Evolutionary conservation across 805 yeast species (phyloP).

Genomic region (Teunomyces funiuensis): DNA sequence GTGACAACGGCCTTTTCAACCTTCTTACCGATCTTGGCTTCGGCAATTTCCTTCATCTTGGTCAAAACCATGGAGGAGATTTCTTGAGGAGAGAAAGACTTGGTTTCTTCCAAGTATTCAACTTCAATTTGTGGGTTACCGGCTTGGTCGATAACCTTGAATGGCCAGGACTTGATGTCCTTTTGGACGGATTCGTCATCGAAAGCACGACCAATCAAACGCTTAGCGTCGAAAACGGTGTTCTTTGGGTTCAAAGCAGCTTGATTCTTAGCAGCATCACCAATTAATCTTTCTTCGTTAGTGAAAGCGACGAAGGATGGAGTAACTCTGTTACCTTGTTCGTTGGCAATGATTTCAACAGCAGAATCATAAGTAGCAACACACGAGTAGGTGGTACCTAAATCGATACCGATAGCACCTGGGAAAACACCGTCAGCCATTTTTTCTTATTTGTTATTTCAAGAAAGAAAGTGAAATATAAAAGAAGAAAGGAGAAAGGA

Average conservation of each 20-base stretch:
- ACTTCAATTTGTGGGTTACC: conserved; percentile 50
- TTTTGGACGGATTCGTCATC: conserved; percentile 60
- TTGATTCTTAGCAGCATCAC: conserved; percentile 53
- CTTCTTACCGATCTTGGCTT: conserved; percentile 78
- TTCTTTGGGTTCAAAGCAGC: conserved; percentile 52
- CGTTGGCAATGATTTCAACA: conserved; percentile 51
- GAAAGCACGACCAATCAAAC: conserved; percentile 62
- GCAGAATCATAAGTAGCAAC: conserved; percentile 51
- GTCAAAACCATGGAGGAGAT: conserved; percentile 50
- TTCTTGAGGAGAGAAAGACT: conserved; percentile 49
- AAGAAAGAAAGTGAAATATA: conserved; percentile 8
- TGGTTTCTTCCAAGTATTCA: conserved; percentile 47
- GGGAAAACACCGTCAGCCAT: conserved; percentile 99
- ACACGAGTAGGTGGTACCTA: conserved; percentile 54
- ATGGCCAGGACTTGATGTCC: conserved; percentile 50
- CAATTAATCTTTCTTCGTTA: conserved; percentile 50
- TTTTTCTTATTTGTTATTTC: conserved; percentile 25
- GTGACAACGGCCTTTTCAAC: conserved; percentile 57
- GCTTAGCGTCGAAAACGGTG: conserved; percentile 51
- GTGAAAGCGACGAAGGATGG: conserved; percentile 52
- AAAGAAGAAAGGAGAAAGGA: conserved; percentile 10
- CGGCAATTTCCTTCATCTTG: conserved; percentile 72
- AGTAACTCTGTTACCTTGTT: conserved; percentile 53
- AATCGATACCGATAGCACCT: conserved; percentile 69
- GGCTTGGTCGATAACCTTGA: conserved; percentile 43